Base-by-base conservation (phyloP, 805 yeast genomes). In the Saturnispora besseyi region DNA sequence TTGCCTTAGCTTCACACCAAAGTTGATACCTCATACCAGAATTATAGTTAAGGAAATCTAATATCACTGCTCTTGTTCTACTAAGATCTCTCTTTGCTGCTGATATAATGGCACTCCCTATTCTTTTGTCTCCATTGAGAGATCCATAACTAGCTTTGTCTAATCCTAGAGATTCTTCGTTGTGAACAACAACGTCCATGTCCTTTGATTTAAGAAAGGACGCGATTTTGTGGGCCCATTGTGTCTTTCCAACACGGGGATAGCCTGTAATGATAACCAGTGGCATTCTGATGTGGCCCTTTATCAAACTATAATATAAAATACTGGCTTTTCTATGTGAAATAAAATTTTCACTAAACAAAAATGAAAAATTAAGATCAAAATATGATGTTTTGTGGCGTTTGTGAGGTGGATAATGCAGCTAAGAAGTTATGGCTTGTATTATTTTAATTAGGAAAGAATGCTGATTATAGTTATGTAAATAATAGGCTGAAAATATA, bases 11-110 rank as follows among this genome's bases (percentile, higher is more conserved):
- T 64, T 93, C 99, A 65, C 97, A 90, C 64, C 80, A 89, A 48
- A 93, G 71, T 66, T 93, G 99, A 66, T 93, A 93, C 53, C 99
- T 72, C 64, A 90, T 89, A 0, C 99, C 99, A 62, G 93, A 93
- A 59, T 93, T 93, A 63, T 93, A 93, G 38, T 87, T 81, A 59
- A 89, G 71, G 1, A 93, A 78, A 63, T 93, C 99, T 48, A 93
- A 72, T 15, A 93, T 80, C 1, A 93, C 97, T 29, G 93, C 74
- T 21, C 78, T 81, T 30, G 75, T 70, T 37, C 82, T 74, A 1
- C 85, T 73, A 3, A 93, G 65, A 55, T 84, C 87, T 55, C 97
- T 74, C 59, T 88, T 87, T 15, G 91, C 93, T 0, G 95, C 96
- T 0, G 95, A 79, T 69, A 90, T 82, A 59, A 90, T 96, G 28